Conservation (phyloP, 1,139 yeast genomes). For the Saccharomyces hybrid region DNA sequence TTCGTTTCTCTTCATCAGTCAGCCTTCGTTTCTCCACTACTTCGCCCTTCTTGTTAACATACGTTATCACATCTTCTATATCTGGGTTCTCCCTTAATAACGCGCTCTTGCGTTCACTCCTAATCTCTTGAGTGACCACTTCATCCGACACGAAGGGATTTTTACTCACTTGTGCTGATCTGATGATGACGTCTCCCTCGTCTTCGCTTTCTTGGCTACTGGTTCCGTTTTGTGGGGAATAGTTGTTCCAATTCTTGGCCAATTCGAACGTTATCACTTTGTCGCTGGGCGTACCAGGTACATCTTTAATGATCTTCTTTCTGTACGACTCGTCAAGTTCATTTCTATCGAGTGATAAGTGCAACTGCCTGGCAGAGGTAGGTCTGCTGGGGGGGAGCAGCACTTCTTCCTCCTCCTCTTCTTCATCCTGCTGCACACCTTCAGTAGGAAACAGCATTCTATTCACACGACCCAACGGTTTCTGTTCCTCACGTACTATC, state of each 20-base stretch:
- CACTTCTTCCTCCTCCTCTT: conserved; percentile 1
- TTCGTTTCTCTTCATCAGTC: conserved; percentile 12
- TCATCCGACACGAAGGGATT: conserved; percentile 22
- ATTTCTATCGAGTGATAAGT: conserved; percentile 3
- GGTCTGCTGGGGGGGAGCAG: conserved; percentile 15
- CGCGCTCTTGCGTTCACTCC: conserved; percentile 8
- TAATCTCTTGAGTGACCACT: conserved; percentile 7
- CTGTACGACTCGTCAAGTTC: background rate
- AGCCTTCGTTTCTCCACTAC: conserved; percentile 11
- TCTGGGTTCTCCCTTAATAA: conserved; percentile 18
- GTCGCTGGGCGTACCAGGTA: conserved; percentile 26
- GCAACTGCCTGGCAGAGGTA: conserved; percentile 4
- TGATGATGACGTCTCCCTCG: conserved; percentile 3
- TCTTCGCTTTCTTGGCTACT: conserved; percentile 9
- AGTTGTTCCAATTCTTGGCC: conserved; percentile 19
- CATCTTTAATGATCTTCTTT: conserved; percentile 7
- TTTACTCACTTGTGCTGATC: background rate
- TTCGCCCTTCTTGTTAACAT: conserved; percentile 19
- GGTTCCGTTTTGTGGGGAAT: conserved; percentile 6
- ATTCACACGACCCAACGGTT: conserved; percentile 1
- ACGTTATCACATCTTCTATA: conserved; percentile 17
- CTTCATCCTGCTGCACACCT: background rate
- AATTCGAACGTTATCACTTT: conserved; percentile 20
- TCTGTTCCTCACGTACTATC: background rate
- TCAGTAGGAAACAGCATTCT: background rate